Percentiles rank a stretch among this genome's conserved stretches.
These are phyloP conservation scores for Pichia pseudocactophila DNA, from an alignment of 805 yeast species.

Conservation along the genomic window DNA sequence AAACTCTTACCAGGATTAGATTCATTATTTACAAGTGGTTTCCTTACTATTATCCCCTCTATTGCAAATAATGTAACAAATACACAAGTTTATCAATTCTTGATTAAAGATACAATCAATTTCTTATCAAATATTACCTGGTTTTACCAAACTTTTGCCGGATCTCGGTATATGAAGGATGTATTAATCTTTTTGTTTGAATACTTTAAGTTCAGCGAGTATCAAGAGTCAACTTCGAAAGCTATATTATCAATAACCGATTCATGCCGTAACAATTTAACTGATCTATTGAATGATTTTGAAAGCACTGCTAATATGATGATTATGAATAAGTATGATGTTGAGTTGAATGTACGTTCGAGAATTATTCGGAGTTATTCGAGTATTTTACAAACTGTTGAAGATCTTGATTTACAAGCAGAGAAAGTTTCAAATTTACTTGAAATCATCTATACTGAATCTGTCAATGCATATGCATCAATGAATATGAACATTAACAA, in stretches of 20 bases:
- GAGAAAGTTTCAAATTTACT: constrained; percentile 19
- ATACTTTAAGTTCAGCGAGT: constrained; percentile 13
- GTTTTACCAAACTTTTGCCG: constrained; percentile 43
- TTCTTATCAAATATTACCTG: constrained; percentile 53
- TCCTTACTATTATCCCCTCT: constrained; percentile 18
- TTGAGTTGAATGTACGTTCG: constrained; percentile 41
- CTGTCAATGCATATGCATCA: constrained; percentile 12
- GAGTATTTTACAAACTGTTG: constrained; percentile 48
- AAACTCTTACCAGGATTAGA: constrained; percentile 18
- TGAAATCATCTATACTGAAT: constrained; percentile 17
- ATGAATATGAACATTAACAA: neutral
- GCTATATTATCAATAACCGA: constrained; percentile 54
- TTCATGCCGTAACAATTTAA: constrained; percentile 37
- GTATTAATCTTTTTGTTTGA: constrained; percentile 43
- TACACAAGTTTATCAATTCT: constrained; percentile 13
- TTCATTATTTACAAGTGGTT: constrained; percentile 23
- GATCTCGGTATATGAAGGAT: constrained; percentile 35
- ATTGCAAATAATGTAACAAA: neutral
- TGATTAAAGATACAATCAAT: constrained; percentile 43
- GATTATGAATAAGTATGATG: constrained; percentile 27
- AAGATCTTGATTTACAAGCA: constrained; percentile 39
- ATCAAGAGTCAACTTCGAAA: constrained; percentile 33
- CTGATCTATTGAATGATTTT: constrained; percentile 37
- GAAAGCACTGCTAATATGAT: constrained; percentile 40
- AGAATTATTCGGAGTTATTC: constrained; percentile 55